Evolutionary conservation across 2,329 filamentous ascomycete species (phyloP).

Genomic region (Pseudocercospora ulei): DNA sequence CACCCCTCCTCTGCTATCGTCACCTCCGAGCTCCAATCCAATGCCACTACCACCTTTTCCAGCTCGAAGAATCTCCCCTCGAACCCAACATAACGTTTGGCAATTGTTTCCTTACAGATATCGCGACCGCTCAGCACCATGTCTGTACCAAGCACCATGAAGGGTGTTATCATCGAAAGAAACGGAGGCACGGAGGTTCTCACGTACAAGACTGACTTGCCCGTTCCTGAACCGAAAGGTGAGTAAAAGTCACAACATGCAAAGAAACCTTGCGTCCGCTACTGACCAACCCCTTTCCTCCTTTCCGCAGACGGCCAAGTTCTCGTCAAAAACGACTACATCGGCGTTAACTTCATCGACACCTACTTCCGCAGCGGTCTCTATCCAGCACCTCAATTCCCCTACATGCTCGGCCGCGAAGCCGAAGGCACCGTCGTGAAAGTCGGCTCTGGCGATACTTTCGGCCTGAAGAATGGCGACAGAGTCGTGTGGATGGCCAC

Average conservation of each 20-base stretch:
- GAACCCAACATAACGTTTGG: slow-evolving; percentile 22
- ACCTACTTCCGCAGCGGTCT: slow-evolving; percentile 84
- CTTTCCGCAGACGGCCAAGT: slow-evolving; percentile 54
- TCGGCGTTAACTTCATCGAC: slow-evolving; percentile 84
- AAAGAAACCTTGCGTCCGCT: too few relatives aligned
- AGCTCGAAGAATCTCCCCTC: slow-evolving; percentile 17
- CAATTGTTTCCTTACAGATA: slow-evolving; percentile 25
- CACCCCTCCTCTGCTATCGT: too few relatives aligned
- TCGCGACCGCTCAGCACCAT: slow-evolving; percentile 29
- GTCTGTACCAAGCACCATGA: slow-evolving; percentile 57
- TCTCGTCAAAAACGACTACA: slow-evolving; percentile 68
- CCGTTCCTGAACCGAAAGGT: slow-evolving; percentile 54
- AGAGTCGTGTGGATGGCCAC: slow-evolving; percentile 59
- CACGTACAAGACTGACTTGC: slow-evolving; percentile 58
- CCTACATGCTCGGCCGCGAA: slow-evolving; percentile 71
- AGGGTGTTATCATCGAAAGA: slow-evolving; percentile 61
- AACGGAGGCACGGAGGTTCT: slow-evolving; percentile 63
- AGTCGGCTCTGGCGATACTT: slow-evolving; percentile 45
- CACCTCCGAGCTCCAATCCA: too few relatives aligned
- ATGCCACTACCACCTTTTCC: too few relatives aligned
- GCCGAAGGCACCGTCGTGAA: slow-evolving; percentile 61
- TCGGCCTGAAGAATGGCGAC: slow-evolving; percentile 54
- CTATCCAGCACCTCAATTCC: slow-evolving; percentile 59
- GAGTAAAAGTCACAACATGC: too few relatives aligned
- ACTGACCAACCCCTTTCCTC: too few relatives aligned